phyloP scores from a whole-genome alignment of 1,284 basidiomycete species.

The Pseudomicrostroma phylloplanum region DNA sequence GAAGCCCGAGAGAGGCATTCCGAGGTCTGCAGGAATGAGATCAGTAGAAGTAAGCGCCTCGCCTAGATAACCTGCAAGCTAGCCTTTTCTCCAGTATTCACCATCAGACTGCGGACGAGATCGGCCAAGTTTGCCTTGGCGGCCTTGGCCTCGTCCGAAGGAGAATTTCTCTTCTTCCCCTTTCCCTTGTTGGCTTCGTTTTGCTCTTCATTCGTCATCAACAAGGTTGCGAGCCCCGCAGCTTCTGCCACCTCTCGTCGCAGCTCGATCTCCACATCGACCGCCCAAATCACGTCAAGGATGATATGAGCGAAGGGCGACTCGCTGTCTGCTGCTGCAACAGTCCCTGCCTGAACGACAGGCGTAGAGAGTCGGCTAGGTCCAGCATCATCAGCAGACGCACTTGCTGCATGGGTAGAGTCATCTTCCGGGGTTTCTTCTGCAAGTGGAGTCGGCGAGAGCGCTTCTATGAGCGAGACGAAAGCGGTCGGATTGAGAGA shows the following conservation, averaged over 20 bases:
- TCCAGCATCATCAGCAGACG: background rate
- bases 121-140: slow-evolving; percentile 9
- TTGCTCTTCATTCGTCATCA: slow-evolving; percentile 1
- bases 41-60: background rate
- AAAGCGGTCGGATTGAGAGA: background rate
- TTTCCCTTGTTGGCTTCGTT: slow-evolving; percentile 5
- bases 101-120: slow-evolving; percentile 14
- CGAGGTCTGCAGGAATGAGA: background rate
- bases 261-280: slow-evolving; percentile 40
- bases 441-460: background rate
- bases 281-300: slow-evolving; percentile 37
- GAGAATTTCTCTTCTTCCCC: background rate
- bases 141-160: background rate
- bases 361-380: background rate
- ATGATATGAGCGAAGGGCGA: background rate
- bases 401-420: background rate
- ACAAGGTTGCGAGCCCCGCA: slow-evolving; percentile 1
- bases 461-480: background rate
- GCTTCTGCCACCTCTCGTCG: slow-evolving; percentile 21
- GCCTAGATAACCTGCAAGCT: background rate
- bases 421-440: background rate
- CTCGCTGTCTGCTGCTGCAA: background rate
- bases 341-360: background rate
- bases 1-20: background rate
- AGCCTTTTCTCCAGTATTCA: slow-evolving; percentile 9